Base-by-base conservation (phyloP, 441 rosid genomes). In the Adansonia gregorii region DNA sequence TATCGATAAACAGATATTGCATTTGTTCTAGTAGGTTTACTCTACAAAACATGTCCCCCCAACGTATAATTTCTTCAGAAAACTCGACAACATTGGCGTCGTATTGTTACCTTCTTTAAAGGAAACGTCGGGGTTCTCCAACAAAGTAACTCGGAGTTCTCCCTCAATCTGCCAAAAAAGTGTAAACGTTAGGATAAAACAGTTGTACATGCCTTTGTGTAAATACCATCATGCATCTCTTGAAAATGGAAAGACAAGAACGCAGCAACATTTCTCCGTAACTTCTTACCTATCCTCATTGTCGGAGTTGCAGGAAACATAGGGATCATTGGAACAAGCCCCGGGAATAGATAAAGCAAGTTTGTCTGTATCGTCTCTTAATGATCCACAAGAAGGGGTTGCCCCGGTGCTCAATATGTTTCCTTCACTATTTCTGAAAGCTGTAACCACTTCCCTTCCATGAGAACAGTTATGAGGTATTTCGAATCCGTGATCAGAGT, bases 401-500 rank as follows among this genome's bases (percentile, higher is more conserved):
- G 78, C 86, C 72, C 88, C 87, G 11, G 83, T 81, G 76, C 92
- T 87, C 67, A 94, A 79, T 31, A 94, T 78, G 80, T 92, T 93
- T 76, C 98, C 98, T 75, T 95, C 93, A 43, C 85, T 80, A 76
- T 86, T 89, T 86, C 98, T 89, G 58, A 92, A 78, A 77, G 97
- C 84, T 52, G 82, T 87, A 22, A 80, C 80, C 73, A 81, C 81
- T 77, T 86, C 88, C 52, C 66, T 67, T 81, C 80, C 75, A 72
- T 80, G 79, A 82, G 67, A 61, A 75, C 74, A 75, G 63, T 64
- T 76, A 67, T 67, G 83, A n/a, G 79, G 80, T 78, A 77, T 56
- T 48, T 84, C 86, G 22, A 86, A 84, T 14, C 82, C 78, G 68
- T 82, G 83, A 55, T 77, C 85, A 15, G 84, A 84, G 27, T 82